Evolutionary conservation across 1,139 yeast species (phyloP).

Genomic region (Candida tetrigidarum): DNA sequence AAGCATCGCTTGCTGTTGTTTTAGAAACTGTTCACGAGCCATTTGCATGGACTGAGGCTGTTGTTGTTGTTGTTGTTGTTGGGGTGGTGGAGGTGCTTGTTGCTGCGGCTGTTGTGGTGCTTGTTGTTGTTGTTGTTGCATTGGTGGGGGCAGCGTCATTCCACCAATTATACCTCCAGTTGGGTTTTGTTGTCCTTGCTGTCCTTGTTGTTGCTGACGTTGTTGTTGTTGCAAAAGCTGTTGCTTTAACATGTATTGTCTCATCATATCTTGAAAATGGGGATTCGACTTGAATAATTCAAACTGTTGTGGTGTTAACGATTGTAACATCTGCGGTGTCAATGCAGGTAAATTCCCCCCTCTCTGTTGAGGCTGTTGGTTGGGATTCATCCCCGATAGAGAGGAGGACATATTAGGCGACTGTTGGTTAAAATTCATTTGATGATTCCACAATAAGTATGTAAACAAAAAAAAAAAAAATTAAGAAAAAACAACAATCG

Average conservation of each 20-base stretch:
- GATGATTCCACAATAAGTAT: not conserved
- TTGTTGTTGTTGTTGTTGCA: not conserved
- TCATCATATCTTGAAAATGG: conserved; percentile 45
- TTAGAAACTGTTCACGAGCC: conserved; percentile 14
- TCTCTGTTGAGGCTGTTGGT: conserved; percentile 21
- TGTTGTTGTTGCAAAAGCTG: conserved; percentile 31
- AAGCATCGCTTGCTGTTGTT: conserved; percentile 16
- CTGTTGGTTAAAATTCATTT: conserved; percentile 12
- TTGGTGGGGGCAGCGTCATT: conserved; percentile 30
- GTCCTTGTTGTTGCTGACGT: conserved; percentile 36
- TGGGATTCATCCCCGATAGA: conserved; percentile 12
- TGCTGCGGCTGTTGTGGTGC: not conserved
- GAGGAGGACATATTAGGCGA: conserved; percentile 7
- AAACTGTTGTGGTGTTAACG: conserved; percentile 49
- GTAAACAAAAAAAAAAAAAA: no score
- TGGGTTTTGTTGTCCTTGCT: conserved; percentile 25
- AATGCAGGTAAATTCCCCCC: conserved; percentile 24
- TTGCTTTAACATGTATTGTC: conserved; percentile 42
- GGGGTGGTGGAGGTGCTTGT: not conserved
- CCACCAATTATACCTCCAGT: conserved; percentile 25
- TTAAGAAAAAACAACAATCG: not conserved
- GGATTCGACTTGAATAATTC: conserved; percentile 54
- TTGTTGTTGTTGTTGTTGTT: conserved; percentile 21
- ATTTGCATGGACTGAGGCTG: conserved; percentile 8
- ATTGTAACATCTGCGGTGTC: conserved; percentile 45